Conservation (phyloP, 1,284 basidiomycete genomes). For the Clitocybe nebularis region DNA sequence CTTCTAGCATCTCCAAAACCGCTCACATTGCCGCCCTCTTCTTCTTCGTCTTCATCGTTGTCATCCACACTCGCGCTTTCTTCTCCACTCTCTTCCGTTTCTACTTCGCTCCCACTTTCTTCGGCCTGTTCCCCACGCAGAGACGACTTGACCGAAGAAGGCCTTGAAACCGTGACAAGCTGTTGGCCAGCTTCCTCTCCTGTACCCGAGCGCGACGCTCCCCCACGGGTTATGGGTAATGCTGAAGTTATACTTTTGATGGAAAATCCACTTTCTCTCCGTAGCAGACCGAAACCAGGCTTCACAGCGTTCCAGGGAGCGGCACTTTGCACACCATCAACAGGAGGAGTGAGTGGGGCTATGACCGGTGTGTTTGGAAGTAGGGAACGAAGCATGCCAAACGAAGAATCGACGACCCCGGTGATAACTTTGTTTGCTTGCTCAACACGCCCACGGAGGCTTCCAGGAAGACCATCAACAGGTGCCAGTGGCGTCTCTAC, state of each 20-base stretch:
- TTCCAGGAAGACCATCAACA: constrained; percentile 31
- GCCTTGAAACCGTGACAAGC: constrained; percentile 59
- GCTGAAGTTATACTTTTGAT: constrained; percentile 73
- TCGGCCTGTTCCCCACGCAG: constrained; percentile 29
- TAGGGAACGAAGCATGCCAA: constrained; percentile 76
- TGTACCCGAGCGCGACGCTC: constrained; percentile 34
- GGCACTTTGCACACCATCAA: constrained; percentile 7
- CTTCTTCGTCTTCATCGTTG: constrained; percentile 26
- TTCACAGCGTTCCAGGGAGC: constrained; percentile 35
- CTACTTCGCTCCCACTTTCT: constrained; percentile 25
- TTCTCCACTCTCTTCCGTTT: constrained; percentile 30
- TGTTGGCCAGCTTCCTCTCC: constrained; percentile 63
- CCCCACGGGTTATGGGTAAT: constrained; percentile 28
- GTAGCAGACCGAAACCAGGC: constrained; percentile 58
- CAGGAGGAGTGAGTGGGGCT: constrained; percentile 18
- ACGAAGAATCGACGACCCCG: constrained; percentile 84
- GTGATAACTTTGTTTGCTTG: constrained; percentile 84
- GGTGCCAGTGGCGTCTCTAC: constrained; percentile 26
- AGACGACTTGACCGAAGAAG: constrained; percentile 45
- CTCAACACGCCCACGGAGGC: constrained; percentile 71
- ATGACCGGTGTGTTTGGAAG: constrained; percentile 26
- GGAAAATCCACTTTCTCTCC: constrained; percentile 75
- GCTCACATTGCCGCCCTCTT: constrained; percentile 34
- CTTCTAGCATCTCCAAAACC: constrained; percentile 53
- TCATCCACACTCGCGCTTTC: constrained; percentile 29